phyloP scores from a whole-genome alignment of 2,329 filamentous ascomycete genomes.

The Alternaria triticimaculans region DNA sequence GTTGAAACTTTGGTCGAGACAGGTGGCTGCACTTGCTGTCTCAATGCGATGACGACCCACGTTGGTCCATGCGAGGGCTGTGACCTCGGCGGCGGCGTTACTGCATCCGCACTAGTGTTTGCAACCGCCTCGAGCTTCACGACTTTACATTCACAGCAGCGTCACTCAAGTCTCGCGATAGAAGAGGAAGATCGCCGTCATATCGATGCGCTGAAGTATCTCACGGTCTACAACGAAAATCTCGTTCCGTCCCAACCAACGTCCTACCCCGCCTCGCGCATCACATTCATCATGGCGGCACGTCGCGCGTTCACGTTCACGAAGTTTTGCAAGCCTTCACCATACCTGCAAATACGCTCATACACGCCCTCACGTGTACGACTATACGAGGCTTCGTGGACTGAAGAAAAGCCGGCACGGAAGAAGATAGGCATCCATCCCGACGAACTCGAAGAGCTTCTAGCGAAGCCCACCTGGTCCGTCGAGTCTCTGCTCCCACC shows the following conservation, averaged over 20 bases:
- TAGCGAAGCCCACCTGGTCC: conserved; percentile 82
- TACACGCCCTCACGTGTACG: conserved; percentile 9
- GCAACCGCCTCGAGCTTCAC: conserved; percentile 25
- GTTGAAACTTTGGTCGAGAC: conserved; percentile 34
- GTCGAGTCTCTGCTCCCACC: conserved; percentile 74
- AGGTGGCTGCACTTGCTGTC: conserved; percentile 42
- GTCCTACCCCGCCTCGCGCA: not conserved
- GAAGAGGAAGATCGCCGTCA: not conserved
- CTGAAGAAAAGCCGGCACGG: not conserved
- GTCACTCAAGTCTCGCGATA: not conserved
- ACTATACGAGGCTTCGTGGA: not conserved
- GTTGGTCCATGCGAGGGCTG: conserved; percentile 34
- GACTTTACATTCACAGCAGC: conserved; percentile 23
- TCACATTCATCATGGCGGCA: conserved; percentile 22
- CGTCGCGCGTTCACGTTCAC: conserved; percentile 13
- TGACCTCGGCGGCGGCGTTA: conserved; percentile 28
- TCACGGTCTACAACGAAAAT: not conserved
- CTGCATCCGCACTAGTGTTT: conserved; percentile 22
- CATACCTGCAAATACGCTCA: conserved; percentile 8
- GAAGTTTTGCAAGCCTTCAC: conserved; percentile 2
- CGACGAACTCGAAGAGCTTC: conserved; percentile 50
- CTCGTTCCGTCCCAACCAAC: not conserved
- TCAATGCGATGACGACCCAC: conserved; percentile 40
- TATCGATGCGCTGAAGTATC: not conserved
- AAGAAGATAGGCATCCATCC: conserved; percentile 24